Percentiles rank a stretch among this genome's conserved stretches.
Evolutionary conservation across 345 rosid genomes (phyloP).

Genomic region (Adansonia digitata): DNA sequence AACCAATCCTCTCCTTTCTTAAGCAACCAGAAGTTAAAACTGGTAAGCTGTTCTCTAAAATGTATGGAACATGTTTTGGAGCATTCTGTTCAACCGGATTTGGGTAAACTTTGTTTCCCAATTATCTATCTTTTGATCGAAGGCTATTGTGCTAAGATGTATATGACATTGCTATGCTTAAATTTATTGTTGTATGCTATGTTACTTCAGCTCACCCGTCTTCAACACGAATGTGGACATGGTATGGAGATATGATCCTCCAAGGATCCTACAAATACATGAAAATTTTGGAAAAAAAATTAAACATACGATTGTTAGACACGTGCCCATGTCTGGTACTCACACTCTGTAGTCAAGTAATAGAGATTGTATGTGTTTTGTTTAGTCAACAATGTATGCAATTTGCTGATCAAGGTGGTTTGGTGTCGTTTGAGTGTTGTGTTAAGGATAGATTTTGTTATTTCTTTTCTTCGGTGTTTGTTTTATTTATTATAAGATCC

Average conservation of each 20-base stretch:
- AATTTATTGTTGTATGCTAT: no score
- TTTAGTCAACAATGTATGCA: neutral
- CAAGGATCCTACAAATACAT: no score
- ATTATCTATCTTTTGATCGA: no score
- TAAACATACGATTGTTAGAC: no score
- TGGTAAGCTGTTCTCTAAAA: neutral
- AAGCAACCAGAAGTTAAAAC: neutral
- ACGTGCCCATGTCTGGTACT: no score
- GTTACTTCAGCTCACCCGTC: no score
- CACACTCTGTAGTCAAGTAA: no score
- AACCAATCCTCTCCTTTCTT: neutral
- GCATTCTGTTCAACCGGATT: neutral
- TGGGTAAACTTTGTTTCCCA: neutral
- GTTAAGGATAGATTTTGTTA: neutral
- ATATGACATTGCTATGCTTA: neutral
- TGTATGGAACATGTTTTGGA: neutral
- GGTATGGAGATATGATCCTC: no score
- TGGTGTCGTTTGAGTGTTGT: neutral
- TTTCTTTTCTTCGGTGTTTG: neutral
- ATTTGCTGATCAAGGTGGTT: neutral
- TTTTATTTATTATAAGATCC: neutral
- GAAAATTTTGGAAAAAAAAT: no score
- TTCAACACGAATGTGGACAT: no score
- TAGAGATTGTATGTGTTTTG: neutral
- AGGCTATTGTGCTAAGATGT: neutral